phyloP scores from a whole-genome alignment of 225 moss, liverwort and hornwort genomes.

The Asterella californica region DNA sequence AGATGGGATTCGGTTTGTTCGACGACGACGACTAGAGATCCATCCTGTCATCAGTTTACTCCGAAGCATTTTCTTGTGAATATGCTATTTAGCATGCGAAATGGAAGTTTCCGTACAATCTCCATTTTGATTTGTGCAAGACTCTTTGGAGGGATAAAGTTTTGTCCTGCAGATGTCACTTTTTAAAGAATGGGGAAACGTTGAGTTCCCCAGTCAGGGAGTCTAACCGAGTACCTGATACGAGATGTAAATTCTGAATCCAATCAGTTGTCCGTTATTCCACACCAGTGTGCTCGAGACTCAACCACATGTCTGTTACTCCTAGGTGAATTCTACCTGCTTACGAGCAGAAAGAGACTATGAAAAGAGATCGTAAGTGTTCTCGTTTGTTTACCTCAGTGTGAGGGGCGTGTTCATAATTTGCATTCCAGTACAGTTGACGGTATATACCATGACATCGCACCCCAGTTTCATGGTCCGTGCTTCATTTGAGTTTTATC shows the following conservation, averaged over 20 bases:
- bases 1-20: constrained; percentile 69
- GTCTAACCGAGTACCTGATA: not conserved
- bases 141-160: not conserved
- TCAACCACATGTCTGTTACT: too few relatives aligned
- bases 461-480: too few relatives aligned
- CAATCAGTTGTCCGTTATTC: not conserved
- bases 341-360: too few relatives aligned
- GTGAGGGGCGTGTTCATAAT: too few relatives aligned
- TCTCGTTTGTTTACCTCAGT: too few relatives aligned
- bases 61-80: not conserved
- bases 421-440: too few relatives aligned
- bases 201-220: not conserved
- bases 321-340: too few relatives aligned
- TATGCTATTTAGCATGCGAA: not conserved
- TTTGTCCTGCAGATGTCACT: not conserved
- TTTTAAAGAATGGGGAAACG: not conserved
- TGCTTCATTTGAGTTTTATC: too few relatives aligned
- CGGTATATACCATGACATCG: too few relatives aligned
- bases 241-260: not conserved
- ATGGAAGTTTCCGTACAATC: not conserved
- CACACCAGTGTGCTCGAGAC: not conserved
- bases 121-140: not conserved
- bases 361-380: too few relatives aligned
- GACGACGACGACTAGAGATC: constrained; percentile 50
- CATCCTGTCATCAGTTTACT: not conserved